Evolutionary conservation across 371 early-diverging fungal species (phyloP), one percentile per base, ranked within the genome.

Genomic region (Cokeromyces recurvatus): DNA sequence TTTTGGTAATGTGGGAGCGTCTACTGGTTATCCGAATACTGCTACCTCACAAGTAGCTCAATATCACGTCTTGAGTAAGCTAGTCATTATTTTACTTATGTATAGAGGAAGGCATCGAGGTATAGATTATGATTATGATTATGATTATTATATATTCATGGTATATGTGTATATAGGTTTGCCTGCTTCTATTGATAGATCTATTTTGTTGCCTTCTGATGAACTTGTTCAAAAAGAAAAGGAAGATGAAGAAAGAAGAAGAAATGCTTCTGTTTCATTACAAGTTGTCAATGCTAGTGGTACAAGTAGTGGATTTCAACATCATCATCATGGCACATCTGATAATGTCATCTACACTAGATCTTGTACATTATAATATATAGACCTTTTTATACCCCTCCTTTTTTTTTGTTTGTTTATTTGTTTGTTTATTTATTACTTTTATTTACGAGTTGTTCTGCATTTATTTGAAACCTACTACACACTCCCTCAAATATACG

Each of bases 101-200:
- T 73, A 64, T 20, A 50, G 66, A 45, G 71, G 71, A 16, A 52
- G 71, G 24, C 71, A 70, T 36, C 47, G 71, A 56, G 71, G 69
- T 64, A 60, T 32, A 41, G n/a, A 15, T 16, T 16, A 7, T 19
- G 17, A n/a, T 20, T 19, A n/a, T n/a, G n/a, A 12, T 29, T 4
- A 10, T 6, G 21, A 15, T 12, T 38, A 20, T 38, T 38, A 7
- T 32, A 16, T 9, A 5, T 43, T 15, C 11, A 29, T n/a, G 11
- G n/a, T 24, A 46, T 22, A 12, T 7, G 11, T 7, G 5, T 5
- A 14, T 34, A 4, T 43, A 71, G 71, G 68, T 32, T 43, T 73
- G 11, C 74, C 74, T 10, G 64, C 64, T 2, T 59, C 69, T 19
- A 73, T 73, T 41, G 74, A 73, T 61, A 57, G 74, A 32, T 69